phyloP scores from a whole-genome alignment of 768 basidiomycete genomes.

The Trametes maxima region DNA sequence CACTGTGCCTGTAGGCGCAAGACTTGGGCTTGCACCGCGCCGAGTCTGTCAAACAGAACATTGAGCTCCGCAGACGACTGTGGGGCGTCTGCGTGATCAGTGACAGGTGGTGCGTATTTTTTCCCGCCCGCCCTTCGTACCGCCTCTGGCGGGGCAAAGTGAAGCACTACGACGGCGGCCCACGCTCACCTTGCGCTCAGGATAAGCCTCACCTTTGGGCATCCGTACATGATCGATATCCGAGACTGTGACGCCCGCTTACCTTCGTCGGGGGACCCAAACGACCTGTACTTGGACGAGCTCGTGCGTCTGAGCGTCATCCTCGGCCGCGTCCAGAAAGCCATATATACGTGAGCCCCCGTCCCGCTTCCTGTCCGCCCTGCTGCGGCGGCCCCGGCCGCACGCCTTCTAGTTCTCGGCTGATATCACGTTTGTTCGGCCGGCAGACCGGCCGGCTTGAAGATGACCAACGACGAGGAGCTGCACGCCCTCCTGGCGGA shows the following conservation, averaged over 20 bases:
- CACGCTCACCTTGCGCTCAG: constrained; percentile 40
- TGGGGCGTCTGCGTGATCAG: constrained; percentile 96
- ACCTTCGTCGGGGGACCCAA: constrained; percentile 83
- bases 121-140: constrained; percentile 1
- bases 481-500: constrained; percentile 65
- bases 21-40: constrained; percentile 95
- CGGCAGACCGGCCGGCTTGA: constrained; percentile 81
- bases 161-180: background rate
- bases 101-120: constrained; percentile 77
- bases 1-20: constrained; percentile 67
- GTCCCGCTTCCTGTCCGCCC: background rate
- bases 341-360: constrained; percentile 79
- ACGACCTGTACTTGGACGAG: constrained; percentile 84
- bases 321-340: constrained; percentile 88
- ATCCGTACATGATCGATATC: constrained; percentile 95
- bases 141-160: background rate
- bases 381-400: constrained; percentile 16
- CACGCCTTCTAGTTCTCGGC: constrained; percentile 3
- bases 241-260: constrained; percentile 95
- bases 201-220: constrained; percentile 88
- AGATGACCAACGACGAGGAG: constrained; percentile 80
- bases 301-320: constrained; percentile 90
- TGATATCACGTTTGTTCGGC: constrained; percentile 14
- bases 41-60: constrained; percentile 78
- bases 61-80: constrained; percentile 85